Percentiles rank a stretch among this genome's conserved stretches.
These are phyloP conservation scores for Verticillium albo-atrum DNA, from an alignment of 2,329 filamentous ascomycete species.

Conservation along the genomic window DNA sequence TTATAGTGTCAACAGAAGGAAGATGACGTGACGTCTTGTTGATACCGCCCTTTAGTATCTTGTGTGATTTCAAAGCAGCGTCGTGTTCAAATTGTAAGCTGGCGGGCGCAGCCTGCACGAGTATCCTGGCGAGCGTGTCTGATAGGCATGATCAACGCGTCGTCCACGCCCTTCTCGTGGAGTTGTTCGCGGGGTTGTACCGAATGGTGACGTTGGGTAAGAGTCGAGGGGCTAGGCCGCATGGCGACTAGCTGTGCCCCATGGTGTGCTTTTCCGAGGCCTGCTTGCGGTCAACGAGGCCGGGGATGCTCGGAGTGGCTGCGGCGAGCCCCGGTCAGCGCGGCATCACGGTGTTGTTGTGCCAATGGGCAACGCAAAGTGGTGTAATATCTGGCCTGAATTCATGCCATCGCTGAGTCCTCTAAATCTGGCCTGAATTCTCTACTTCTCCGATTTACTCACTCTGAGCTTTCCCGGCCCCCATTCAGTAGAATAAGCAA, in stretches of 20 bases:
- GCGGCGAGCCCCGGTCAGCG: too few species aligned
- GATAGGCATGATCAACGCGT: neutral
- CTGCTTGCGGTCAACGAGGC: too few species aligned
- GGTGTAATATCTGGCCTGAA: too few species aligned
- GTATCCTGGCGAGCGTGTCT: neutral
- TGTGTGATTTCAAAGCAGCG: neutral
- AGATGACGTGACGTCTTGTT: neutral
- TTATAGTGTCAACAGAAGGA: neutral
- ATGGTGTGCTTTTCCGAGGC: too few species aligned
- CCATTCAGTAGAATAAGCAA: too few species aligned
- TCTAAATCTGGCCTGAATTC: too few species aligned
- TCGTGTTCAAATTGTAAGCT: neutral
- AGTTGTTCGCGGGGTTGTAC: neutral
- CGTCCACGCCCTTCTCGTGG: neutral
- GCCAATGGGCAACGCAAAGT: too few species aligned
- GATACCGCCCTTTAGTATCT: neutral
- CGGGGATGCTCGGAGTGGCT: too few species aligned
- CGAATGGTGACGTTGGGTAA: neutral
- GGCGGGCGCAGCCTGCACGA: neutral
- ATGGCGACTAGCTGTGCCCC: neutral
- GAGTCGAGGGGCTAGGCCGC: neutral
- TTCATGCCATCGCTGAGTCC: too few species aligned
- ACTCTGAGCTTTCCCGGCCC: too few species aligned
- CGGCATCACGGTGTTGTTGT: too few species aligned
- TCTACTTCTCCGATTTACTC: too few species aligned